phyloP scores from a whole-genome alignment of 768 basidiomycete genomes.

The Suillus weaverae region DNA sequence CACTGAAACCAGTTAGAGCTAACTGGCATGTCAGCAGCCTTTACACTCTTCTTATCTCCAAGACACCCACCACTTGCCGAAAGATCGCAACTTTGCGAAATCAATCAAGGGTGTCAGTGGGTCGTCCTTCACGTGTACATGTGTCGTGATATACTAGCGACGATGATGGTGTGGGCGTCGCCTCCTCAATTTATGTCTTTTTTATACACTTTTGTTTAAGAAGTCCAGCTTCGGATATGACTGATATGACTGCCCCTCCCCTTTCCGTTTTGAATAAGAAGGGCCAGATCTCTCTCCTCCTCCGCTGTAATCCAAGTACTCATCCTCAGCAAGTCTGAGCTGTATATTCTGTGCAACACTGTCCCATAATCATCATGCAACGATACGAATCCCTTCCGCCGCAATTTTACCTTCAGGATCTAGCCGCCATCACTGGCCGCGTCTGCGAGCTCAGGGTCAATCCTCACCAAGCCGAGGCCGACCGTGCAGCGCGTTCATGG shows the following conservation, averaged over 20 bases:
- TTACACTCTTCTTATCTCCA: slow-evolving; percentile 24
- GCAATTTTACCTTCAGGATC: slow-evolving; percentile 37
- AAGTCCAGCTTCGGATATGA: slow-evolving; percentile 20
- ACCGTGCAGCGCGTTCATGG: slow-evolving; percentile 33
- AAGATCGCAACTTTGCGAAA: slow-evolving; percentile 19
- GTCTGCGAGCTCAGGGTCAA: slow-evolving; percentile 38
- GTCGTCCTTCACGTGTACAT: slow-evolving; percentile 29
- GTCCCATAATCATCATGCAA: slow-evolving; percentile 27
- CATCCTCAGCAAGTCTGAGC: slow-evolving; percentile 29
- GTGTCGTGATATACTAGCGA: slow-evolving; percentile 35
- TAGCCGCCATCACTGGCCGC: slow-evolving; percentile 36
- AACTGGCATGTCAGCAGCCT: slow-evolving; percentile 13
- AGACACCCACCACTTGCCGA: slow-evolving; percentile 17
- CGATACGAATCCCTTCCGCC: slow-evolving; percentile 30
- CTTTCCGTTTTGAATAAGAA: slow-evolving; percentile 31
- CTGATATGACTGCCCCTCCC: slow-evolving; percentile 22
- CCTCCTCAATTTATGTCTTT: slow-evolving; percentile 26
- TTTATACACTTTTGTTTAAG: slow-evolving; percentile 25
- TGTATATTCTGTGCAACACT: slow-evolving; percentile 18
- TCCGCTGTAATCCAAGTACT: slow-evolving; percentile 11
- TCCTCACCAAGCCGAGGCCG: slow-evolving; percentile 34
- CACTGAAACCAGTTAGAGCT: slow-evolving; percentile 21
- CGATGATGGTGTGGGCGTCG: slow-evolving; percentile 26
- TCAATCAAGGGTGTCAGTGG: slow-evolving; percentile 30
- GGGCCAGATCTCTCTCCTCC: slow-evolving; percentile 15